Evolutionary conservation across 257 asterid species (phyloP).

Genomic region (Solanum corneliomulleri): DNA sequence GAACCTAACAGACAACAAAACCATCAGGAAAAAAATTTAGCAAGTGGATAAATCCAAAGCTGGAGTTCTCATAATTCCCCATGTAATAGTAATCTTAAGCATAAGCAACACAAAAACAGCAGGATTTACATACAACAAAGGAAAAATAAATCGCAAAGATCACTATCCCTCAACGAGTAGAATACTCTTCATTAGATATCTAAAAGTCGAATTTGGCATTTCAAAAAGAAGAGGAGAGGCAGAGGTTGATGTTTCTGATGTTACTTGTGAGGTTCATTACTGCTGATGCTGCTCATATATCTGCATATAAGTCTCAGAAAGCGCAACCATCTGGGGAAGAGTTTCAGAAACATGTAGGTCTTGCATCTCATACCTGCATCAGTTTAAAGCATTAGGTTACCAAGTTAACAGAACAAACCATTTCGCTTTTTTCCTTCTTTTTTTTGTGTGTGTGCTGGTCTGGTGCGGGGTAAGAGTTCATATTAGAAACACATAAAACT

Average conservation of each 20-base stretch:
- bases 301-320: conserved; percentile 90
- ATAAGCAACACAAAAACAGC: background rate
- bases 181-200: background rate
- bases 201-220: background rate
- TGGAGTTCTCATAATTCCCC: background rate
- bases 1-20: background rate
- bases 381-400: background rate
- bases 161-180: background rate
- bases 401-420: background rate
- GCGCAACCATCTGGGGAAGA: conserved; percentile 91
- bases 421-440: background rate
- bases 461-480: background rate
- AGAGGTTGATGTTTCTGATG: background rate
- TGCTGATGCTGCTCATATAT: conserved; percentile 85
- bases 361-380: conserved; percentile 90
- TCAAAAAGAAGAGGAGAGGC: background rate
- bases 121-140: background rate
- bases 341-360: conserved; percentile 93
- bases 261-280: background rate
- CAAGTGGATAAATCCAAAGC: background rate
- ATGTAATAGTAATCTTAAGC: background rate
- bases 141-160: background rate
- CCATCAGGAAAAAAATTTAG: background rate
- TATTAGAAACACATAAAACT: background rate
- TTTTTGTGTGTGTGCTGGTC: background rate